Base-by-base conservation (phyloP, 139 green algal species). In the Chlorella sp. region DNA sequence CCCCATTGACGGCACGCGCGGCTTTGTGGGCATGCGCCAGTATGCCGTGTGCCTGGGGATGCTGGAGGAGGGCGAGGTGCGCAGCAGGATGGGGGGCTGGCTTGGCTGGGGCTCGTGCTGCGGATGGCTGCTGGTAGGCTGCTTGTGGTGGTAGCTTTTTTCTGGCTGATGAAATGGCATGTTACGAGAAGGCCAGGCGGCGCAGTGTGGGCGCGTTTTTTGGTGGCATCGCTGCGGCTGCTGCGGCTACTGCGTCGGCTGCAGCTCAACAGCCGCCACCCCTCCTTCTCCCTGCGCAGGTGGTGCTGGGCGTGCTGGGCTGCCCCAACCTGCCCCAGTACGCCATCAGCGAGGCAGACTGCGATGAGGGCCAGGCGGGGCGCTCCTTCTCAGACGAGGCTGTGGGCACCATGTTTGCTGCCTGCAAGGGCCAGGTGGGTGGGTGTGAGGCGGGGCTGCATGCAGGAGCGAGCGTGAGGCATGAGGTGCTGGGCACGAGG, bases 11-110 rank as follows among this genome's bases (percentile, higher is more conserved):
- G 97, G 96, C 51, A 98, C 96, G 5, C 90, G 95, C 30, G 96
- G 96, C 74, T 99, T 99, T 91, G 95, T 99, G 70, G 92, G 93
- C 72, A 93, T 93, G 87, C 87, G 98, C 28, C 97, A 99, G 91
- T 99, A 99, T 86, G 90, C 94, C 4, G 93, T 99, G 28, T 98
- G 95, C 84, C 91, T 99, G 22, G 97, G 94, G 69, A 87, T 98
- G 82, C 81, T 99, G 40, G 87, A 97, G 67, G 87, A 93, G 3
- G 95, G 94, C 19, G 46, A 96, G 80, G 88, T 93, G 77, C 8
- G 76, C 22, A 1, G 76, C 22, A 1, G 3, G 46, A 26, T 38
- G 43, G 14, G 17, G n/a, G n/a, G 67, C n/a, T n/a, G 67, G 67
- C 34, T 34, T 41, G 32, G 67, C 6, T 8, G 11, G 6, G 67